Conservation (phyloP, 768 basidiomycete species). For the Lentinula guzmanii region DNA sequence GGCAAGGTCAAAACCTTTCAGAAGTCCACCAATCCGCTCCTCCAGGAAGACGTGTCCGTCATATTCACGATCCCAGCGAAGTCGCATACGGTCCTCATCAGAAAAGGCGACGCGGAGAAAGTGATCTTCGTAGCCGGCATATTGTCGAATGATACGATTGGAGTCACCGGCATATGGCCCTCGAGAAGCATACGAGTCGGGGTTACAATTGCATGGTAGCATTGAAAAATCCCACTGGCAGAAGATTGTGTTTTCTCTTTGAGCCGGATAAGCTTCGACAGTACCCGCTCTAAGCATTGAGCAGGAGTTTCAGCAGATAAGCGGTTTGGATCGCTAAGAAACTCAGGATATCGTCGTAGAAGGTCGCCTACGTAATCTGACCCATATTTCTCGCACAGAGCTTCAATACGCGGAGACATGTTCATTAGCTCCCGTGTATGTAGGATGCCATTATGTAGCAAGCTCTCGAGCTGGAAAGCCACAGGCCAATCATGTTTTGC, state of each 20-base stretch:
- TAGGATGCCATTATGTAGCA: constrained; percentile 58
- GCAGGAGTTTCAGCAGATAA: constrained; percentile 30
- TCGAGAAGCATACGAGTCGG: constrained; percentile 71
- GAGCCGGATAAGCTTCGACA: constrained; percentile 18
- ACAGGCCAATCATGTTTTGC: constrained; percentile 52
- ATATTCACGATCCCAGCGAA: constrained; percentile 64
- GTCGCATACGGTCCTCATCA: constrained; percentile 75
- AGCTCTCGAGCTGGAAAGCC: constrained; percentile 72
- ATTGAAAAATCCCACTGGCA: constrained; percentile 42
- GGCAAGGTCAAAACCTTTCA: constrained; percentile 69
- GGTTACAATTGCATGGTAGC: constrained; percentile 70
- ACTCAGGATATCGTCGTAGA: constrained; percentile 49
- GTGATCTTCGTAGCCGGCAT: constrained; percentile 38
- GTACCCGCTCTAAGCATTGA: constrained; percentile 39
- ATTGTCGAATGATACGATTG: constrained; percentile 74
- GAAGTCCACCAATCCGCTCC: constrained; percentile 49
- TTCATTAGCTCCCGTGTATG: constrained; percentile 50
- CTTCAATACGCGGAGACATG: constrained; percentile 38
- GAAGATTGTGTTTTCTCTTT: constrained; percentile 17
- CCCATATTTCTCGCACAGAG: constrained; percentile 28
- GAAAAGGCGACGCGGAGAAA: constrained; percentile 84
- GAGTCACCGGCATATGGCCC: constrained; percentile 70
- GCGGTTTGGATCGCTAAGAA: constrained; percentile 31
- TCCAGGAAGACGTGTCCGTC: constrained; percentile 52
- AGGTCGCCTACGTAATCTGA: constrained; percentile 34